Evolutionary conservation across 176 grass and related monocot species (phyloP).

Genomic region (Musa troglodytarum): DNA sequence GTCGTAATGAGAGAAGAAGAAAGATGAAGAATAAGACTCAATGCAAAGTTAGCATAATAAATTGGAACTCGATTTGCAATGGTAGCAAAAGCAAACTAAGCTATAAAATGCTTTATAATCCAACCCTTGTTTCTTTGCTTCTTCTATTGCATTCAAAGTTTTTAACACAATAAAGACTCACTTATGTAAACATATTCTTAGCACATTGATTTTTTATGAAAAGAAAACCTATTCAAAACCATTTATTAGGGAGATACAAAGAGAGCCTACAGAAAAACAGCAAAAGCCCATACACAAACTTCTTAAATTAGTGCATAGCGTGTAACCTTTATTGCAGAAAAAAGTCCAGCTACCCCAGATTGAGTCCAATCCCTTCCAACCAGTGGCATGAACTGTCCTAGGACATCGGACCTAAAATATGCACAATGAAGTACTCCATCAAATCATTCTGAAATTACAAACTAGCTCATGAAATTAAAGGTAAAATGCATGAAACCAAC

Average conservation of each 20-base stretch:
- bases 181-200: not conserved
- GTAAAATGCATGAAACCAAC: not conserved
- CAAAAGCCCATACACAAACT: not conserved
- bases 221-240: not conserved
- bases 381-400: constrained; percentile 97
- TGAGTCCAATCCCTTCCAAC: constrained; percentile 99
- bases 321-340: constrained; percentile 84
- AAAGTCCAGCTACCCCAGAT: constrained; percentile 86
- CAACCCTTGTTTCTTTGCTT: not conserved
- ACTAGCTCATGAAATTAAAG: not conserved
- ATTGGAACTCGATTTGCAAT: not conserved
- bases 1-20: not conserved
- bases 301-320: not conserved
- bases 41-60: not conserved
- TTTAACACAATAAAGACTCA: not conserved
- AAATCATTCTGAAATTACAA: not conserved
- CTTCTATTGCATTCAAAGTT: not conserved
- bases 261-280: not conserved
- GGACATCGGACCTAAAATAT: constrained; percentile 80
- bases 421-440: constrained; percentile 4
- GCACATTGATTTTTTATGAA: not conserved
- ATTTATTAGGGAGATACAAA: not conserved
- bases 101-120: not conserved
- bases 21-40: not conserved
- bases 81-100: not conserved